Conservation (phyloP, 1,284 basidiomycete genomes). For the Marasmius oreades region DNA sequence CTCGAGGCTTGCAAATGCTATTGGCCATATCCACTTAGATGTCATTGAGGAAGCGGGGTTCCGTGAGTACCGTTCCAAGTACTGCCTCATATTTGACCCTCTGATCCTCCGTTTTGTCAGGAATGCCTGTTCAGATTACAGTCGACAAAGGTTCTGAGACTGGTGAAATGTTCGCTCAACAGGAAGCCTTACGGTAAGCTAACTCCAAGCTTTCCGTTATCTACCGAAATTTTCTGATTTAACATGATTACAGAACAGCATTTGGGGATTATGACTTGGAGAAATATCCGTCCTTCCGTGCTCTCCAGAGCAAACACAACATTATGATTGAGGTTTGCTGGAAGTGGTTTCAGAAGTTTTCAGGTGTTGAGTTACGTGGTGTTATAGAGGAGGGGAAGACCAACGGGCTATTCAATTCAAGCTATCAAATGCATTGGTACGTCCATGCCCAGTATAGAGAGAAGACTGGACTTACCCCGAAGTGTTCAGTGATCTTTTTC, state of each 20-base stretch:
- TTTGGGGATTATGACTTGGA: slow-evolving; percentile 4
- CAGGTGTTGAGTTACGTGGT: slow-evolving; percentile 5
- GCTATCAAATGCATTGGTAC: slow-evolving; percentile 11
- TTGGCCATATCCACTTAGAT: slow-evolving; percentile 16
- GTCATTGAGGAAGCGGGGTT: slow-evolving; percentile 9
- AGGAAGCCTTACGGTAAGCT: slow-evolving; percentile 11
- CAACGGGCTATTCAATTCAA: slow-evolving; percentile 11
- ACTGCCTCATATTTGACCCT: background rate
- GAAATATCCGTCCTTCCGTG: slow-evolving; percentile 1
- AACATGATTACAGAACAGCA: background rate
- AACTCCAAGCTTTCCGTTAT: background rate
- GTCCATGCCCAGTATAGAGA: background rate
- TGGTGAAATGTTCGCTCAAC: slow-evolving; percentile 10
- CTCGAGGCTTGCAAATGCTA: slow-evolving; percentile 5
- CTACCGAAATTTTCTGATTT: background rate
- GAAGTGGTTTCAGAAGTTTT: slow-evolving; percentile 7
- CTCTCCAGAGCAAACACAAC: slow-evolving; percentile 15
- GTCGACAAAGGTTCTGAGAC: slow-evolving; percentile 17
- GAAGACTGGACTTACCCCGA: background rate
- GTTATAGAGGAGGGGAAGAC: slow-evolving; percentile 10
- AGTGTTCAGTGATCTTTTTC: slow-evolving; percentile 11
- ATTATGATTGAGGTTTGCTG: slow-evolving; percentile 14
- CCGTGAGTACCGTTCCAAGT: background rate
- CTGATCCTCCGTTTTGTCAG: no score
- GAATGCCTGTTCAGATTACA: slow-evolving; percentile 13